phyloP scores from a whole-genome alignment of 371 early-diverging fungal genomes.

The Dichotomocladium elegans region DNA sequence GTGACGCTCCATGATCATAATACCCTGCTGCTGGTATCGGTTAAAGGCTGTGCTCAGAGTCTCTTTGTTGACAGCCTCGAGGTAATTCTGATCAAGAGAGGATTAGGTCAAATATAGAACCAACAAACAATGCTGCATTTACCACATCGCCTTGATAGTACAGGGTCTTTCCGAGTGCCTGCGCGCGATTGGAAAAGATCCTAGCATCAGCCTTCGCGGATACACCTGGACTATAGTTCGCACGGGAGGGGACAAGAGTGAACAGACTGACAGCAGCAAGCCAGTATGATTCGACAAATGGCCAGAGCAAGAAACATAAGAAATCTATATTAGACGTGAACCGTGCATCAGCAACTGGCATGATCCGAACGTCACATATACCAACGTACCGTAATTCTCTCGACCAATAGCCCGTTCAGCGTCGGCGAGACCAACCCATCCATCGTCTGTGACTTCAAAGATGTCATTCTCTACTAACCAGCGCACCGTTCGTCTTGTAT shows the following conservation, averaged over 20 bases:
- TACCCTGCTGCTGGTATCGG: slow-evolving; percentile 65
- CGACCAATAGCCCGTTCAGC: slow-evolving; percentile 72
- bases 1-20: slow-evolving; percentile 55
- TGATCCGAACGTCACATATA: background rate
- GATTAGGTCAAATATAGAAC: background rate
- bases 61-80: slow-evolving; percentile 86
- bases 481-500: slow-evolving; percentile 63
- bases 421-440: slow-evolving; percentile 57
- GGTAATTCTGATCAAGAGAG: slow-evolving; percentile 42
- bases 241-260: slow-evolving; percentile 37
- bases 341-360: background rate
- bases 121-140: background rate
- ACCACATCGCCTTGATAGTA: slow-evolving; percentile 24
- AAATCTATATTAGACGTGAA: slow-evolving; percentile 55
- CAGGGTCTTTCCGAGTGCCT: slow-evolving; percentile 74
- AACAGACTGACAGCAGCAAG: slow-evolving; percentile 63
- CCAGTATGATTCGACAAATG: slow-evolving; percentile 91
- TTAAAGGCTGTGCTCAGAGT: slow-evolving; percentile 76
- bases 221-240: slow-evolving; percentile 7
- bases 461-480: slow-evolving; percentile 62
- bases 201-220: slow-evolving; percentile 69
- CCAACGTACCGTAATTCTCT: slow-evolving; percentile 70
- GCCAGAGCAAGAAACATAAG: slow-evolving; percentile 86
- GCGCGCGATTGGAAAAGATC: slow-evolving; percentile 64
- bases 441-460: slow-evolving; percentile 49